Evolutionary conservation across 2,329 filamentous ascomycete species (phyloP).

Genomic region (Ophiostoma ips): DNA sequence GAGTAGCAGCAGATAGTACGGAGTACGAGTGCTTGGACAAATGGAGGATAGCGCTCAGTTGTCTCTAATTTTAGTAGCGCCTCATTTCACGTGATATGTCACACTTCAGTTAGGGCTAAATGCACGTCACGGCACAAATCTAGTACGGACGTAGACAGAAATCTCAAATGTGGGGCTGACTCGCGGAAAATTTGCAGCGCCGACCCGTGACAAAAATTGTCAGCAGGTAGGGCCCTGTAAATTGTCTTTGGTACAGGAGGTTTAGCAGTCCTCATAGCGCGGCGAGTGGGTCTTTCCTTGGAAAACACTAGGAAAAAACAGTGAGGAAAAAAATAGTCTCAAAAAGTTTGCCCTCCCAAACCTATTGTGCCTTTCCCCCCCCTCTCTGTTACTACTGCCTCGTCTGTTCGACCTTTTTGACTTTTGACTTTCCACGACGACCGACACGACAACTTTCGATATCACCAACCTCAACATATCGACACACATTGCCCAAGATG

Average conservation of each 20-base stretch:
- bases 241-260: background rate
- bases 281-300: background rate
- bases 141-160: background rate
- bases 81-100: too few relatives aligned
- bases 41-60: too few relatives aligned
- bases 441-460: constrained; percentile 4
- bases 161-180: background rate
- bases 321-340: constrained; percentile 7
- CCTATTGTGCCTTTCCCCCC: background rate
- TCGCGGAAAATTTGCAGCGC: background rate
- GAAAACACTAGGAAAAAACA: background rate
- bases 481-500: constrained; percentile 45
- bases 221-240: background rate
- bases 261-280: background rate
- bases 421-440: background rate
- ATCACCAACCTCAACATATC: constrained; percentile 12
- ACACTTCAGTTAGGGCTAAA: too few relatives aligned
- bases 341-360: constrained; percentile 5
- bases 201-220: background rate
- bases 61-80: too few relatives aligned
- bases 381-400: background rate
- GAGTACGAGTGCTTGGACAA: too few relatives aligned
- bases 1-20: too few relatives aligned
- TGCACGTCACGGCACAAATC: background rate
- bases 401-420: background rate